phyloP scores from a whole-genome alignment of 208 protist species.

The Leishmania major region DNA sequence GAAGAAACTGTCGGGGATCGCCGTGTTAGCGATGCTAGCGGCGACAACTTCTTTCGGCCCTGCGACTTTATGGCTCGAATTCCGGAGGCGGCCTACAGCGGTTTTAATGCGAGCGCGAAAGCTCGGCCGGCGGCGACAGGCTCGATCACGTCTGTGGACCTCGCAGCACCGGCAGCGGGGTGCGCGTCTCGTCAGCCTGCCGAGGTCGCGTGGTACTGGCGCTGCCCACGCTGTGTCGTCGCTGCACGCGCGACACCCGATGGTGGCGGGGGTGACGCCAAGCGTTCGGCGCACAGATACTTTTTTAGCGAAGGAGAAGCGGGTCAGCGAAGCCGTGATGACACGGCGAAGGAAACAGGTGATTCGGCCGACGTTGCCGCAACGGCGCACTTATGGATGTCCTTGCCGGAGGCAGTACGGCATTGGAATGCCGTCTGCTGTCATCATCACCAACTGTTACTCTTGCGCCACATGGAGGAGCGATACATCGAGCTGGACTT shows the following conservation, averaged over 20 bases:
- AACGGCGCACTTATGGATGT: conserved; percentile 12
- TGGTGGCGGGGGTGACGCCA: not conserved
- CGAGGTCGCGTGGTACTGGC: conserved; percentile 34
- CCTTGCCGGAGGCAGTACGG: conserved; percentile 16
- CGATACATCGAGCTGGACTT: conserved; percentile 48
- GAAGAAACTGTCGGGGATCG: not conserved
- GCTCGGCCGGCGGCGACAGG: not conserved
- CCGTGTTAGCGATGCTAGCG: not conserved
- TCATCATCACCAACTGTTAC: conserved; percentile 29
- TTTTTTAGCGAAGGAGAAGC: not conserved
- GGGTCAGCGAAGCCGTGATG: not conserved
- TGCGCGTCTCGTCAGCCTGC: not conserved
- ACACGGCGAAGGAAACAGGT: not conserved
- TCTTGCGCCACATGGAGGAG: conserved; percentile 38
- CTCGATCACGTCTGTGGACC: not conserved
- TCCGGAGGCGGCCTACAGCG: not conserved
- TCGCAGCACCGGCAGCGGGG: not conserved
- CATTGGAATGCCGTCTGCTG: conserved; percentile 29
- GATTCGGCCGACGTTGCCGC: not conserved
- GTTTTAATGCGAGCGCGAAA: not conserved
- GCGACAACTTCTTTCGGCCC: conserved; percentile 3
- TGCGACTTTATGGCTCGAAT: conserved; percentile 30
- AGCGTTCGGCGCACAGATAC: not conserved
- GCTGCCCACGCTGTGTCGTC: conserved; percentile 5
- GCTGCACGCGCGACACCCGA: not conserved